These are phyloP conservation scores for Cyclotella cryptica DNA, from an alignment of 108 stramenopile species.

Conservation along the genomic window DNA sequence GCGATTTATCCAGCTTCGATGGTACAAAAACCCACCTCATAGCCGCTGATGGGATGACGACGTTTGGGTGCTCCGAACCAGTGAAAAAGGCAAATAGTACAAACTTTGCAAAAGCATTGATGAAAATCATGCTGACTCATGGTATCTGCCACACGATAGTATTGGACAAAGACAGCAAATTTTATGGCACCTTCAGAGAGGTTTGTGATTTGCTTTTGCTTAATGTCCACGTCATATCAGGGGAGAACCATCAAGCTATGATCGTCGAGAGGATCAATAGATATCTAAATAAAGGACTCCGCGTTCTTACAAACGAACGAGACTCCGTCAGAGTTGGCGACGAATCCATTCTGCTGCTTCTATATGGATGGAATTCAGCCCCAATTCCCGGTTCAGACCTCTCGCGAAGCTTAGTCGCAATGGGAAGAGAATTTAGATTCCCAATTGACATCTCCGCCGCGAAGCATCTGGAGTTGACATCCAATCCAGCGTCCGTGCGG, in stretches of 20 bases:
- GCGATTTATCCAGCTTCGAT: background rate
- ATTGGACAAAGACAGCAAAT: too few relatives aligned
- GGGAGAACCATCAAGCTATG: conserved; percentile 27
- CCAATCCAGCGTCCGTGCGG: background rate
- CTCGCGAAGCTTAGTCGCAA: conserved; percentile 13
- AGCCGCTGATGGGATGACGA: background rate
- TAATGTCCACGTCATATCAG: background rate
- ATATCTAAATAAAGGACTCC: conserved; percentile 14
- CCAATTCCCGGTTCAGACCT: conserved; percentile 32
- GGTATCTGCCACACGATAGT: too few relatives aligned
- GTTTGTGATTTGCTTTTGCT: too few relatives aligned
- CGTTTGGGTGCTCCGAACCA: background rate
- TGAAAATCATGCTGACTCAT: background rate
- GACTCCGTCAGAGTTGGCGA: background rate
- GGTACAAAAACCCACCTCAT: background rate
- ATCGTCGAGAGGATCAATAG: conserved; percentile 22
- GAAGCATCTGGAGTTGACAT: background rate
- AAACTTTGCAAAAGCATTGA: background rate
- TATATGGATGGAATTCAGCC: conserved; percentile 34
- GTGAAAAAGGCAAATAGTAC: background rate
- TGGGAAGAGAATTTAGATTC: too few relatives aligned
- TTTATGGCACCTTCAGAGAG: too few relatives aligned
- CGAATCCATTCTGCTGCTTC: conserved; percentile 3
- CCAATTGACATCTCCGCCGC: conserved; percentile 19
- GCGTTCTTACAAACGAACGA: background rate